Conservation (phyloP, 2,329 filamentous ascomycete species). For the Fusarium algeriense region DNA sequence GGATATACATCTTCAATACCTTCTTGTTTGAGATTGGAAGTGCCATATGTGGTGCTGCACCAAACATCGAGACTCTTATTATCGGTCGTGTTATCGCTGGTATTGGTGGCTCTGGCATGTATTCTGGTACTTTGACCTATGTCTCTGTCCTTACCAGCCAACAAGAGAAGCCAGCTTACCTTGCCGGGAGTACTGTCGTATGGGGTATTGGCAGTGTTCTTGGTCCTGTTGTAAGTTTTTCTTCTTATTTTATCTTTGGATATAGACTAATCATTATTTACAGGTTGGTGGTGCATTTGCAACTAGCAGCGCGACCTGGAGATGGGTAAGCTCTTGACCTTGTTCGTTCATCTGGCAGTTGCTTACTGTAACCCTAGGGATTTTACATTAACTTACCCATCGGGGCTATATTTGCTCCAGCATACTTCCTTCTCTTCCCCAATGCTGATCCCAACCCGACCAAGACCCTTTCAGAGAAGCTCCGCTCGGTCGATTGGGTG, state of each 20-base stretch:
- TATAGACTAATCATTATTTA: rapidly evolving
- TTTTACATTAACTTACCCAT: conserved; percentile 1
- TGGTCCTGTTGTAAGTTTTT: neutral
- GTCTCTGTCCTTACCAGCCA: neutral
- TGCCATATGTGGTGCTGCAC: neutral
- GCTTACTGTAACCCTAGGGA: neutral
- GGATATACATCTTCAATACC: neutral
- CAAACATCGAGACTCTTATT: neutral
- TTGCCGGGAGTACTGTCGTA: neutral
- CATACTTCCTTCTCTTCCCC: neutral
- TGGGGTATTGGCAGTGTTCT: neutral
- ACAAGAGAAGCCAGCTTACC: neutral
- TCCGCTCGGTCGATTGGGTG: neutral
- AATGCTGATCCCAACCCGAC: neutral
- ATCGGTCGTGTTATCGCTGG: neutral
- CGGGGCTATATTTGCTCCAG: neutral
- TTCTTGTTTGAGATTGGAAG: neutral
- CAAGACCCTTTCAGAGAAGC: neutral
- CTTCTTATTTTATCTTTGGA: rapidly evolving
- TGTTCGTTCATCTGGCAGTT: rapidly evolving
- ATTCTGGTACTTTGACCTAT: conserved; percentile 2
- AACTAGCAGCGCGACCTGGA: neutral
- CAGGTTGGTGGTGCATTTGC: neutral
- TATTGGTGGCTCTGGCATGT: neutral
- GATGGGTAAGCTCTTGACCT: neutral